Conservation (phyloP, 805 yeast species). For the Teunomyces gatunensis region DNA sequence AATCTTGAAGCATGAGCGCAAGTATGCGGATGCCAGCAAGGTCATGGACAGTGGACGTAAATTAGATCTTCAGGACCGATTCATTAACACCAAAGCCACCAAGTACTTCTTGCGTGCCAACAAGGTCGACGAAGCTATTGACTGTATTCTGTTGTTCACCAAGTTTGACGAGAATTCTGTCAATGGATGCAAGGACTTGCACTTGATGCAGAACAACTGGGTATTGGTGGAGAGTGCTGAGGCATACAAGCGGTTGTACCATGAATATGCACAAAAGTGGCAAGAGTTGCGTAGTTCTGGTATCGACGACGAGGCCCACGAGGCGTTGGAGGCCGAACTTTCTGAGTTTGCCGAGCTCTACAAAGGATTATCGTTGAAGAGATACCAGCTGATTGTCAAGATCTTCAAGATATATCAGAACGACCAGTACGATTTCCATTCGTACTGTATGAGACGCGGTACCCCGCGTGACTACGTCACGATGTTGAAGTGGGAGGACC, state of each 20-base stretch:
- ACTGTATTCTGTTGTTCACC: constrained; percentile 75
- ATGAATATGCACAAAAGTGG: constrained; percentile 20
- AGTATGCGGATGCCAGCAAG: constrained; percentile 58
- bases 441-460: constrained; percentile 86
- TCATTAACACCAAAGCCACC: constrained; percentile 82
- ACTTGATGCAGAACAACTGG: constrained; percentile 90
- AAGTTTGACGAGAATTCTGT: constrained; percentile 69
- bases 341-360: constrained; percentile 45
- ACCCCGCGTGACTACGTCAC: constrained; percentile 81
- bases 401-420: constrained; percentile 68
- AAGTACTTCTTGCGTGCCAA: constrained; percentile 81
- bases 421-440: constrained; percentile 94
- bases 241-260: constrained; percentile 64
- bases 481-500: constrained; percentile 81
- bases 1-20: constrained; percentile 69
- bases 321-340: constrained; percentile 24
- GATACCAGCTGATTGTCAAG: constrained; percentile 64
- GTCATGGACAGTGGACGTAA: constrained; percentile 68
- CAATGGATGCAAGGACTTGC: constrained; percentile 86
- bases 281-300: constrained; percentile 9
- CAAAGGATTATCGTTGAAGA: constrained; percentile 74
- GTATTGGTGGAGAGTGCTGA: constrained; percentile 82
- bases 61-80: constrained; percentile 85
- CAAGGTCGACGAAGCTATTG: constrained; percentile 69
- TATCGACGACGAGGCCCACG: constrained; percentile 26